Conservation (phyloP, 1,139 yeast species). For the Geotrichum citri-aurantii region DNA sequence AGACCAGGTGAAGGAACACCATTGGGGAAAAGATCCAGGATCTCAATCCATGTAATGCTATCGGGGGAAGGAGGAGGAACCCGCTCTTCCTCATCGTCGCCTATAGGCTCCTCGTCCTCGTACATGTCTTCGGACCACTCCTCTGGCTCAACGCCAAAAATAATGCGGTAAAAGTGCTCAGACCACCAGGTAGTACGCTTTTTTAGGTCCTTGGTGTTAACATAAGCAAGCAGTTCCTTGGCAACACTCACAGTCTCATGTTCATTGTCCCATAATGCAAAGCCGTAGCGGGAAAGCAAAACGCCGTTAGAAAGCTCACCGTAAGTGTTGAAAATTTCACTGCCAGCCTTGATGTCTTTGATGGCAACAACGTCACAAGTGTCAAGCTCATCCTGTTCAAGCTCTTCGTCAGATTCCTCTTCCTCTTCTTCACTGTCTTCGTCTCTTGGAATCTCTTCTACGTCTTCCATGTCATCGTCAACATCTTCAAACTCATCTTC, state of each 20-base stretch:
- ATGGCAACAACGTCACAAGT: constrained; percentile 41
- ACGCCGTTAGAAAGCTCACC: constrained; percentile 66
- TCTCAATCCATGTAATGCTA: constrained; percentile 17
- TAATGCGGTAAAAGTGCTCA: constrained; percentile 43
- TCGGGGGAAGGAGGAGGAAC: constrained; percentile 17
- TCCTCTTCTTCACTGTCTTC: constrained; percentile 26
- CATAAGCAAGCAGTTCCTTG: constrained; percentile 44
- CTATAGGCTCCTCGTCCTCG: constrained; percentile 23
- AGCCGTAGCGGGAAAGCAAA: constrained; percentile 70
- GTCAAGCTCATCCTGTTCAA: constrained; percentile 37
- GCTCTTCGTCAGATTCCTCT: constrained; percentile 29
- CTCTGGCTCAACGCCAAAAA: constrained; percentile 38
- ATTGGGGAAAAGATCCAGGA: constrained; percentile 27
- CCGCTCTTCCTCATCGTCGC: constrained; percentile 14
- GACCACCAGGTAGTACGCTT: constrained; percentile 62
- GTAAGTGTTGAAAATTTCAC: constrained; percentile 70
- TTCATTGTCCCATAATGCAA: constrained; percentile 51
- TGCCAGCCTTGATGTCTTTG: constrained; percentile 40
- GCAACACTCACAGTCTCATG: constrained; percentile 56
- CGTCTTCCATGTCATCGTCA: constrained; percentile 31
- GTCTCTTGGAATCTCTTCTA: constrained; percentile 19
- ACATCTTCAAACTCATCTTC: constrained; percentile 30
- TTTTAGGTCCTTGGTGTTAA: constrained; percentile 38
- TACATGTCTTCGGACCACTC: constrained; percentile 28
- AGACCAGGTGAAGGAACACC: constrained; percentile 43